These are phyloP conservation scores for Cylindrotheca fusiformis DNA, from an alignment of 108 stramenopile genomes.

Conservation along the genomic window DNA sequence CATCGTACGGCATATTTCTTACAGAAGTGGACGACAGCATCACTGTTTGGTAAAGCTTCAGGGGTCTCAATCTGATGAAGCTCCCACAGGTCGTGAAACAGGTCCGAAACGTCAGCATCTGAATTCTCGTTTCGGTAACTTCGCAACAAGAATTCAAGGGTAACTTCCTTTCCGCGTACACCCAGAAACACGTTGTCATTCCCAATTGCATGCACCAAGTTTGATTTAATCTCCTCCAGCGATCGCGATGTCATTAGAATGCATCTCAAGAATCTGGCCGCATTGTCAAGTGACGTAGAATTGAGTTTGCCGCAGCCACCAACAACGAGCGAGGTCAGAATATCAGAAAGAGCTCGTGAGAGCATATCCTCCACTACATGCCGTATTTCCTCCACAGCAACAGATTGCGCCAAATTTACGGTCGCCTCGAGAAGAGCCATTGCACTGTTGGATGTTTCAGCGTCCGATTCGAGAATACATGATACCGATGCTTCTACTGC, in stretches of 20 bases:
- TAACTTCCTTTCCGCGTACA: background rate
- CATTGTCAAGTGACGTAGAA: background rate
- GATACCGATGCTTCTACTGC: conserved; percentile 25
- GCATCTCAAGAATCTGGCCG: background rate
- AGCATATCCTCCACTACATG: background rate
- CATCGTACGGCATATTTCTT: background rate
- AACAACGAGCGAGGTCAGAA: background rate
- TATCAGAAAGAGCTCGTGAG: background rate
- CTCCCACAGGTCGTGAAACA: conserved; percentile 17
- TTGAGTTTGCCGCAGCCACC: conserved; percentile 11
- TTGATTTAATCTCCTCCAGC: background rate
- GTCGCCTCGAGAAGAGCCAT: conserved; percentile 20
- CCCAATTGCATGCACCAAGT: background rate
- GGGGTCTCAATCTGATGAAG: conserved; percentile 23
- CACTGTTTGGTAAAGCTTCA: conserved; percentile 20
- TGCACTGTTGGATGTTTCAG: background rate
- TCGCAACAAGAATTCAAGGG: conserved; percentile 4
- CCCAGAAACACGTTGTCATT: conserved; percentile 2
- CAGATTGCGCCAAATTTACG: background rate
- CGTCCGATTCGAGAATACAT: conserved; percentile 16
- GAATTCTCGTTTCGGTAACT: background rate
- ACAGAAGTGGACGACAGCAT: conserved; percentile 21
- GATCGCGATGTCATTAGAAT: background rate
- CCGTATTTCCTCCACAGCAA: too few species aligned
- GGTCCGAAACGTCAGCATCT: background rate